phyloP scores from a whole-genome alignment of 805 yeast species.

The Zygosaccharomyces lentus region DNA sequence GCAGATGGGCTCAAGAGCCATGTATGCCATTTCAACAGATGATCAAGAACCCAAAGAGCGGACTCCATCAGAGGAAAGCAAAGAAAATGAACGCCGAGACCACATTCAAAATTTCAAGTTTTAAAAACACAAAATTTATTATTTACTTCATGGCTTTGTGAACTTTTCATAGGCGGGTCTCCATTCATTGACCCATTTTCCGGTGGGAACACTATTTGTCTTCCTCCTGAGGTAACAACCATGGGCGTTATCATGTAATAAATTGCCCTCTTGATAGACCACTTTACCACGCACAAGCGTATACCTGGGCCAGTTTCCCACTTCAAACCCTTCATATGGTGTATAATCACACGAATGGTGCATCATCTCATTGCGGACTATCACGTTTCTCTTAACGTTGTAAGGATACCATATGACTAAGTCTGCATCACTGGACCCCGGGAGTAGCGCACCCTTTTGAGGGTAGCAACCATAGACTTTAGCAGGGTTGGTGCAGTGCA shows the following conservation, averaged over 20 bases:
- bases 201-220: conserved; percentile 10
- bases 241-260: conserved; percentile 12
- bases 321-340: conserved; percentile 39
- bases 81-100: conserved; percentile 12
- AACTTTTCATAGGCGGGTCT: conserved; percentile 10
- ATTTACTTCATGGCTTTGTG: not conserved
- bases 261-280: conserved; percentile 33
- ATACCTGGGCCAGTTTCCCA: conserved; percentile 46
- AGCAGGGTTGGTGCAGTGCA: conserved; percentile 45
- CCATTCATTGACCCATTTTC: conserved; percentile 13
- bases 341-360: conserved; percentile 40
- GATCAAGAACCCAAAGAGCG: not conserved
- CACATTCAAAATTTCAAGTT: conserved; percentile 23
- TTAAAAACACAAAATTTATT: conserved; percentile 5
- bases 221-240: conserved; percentile 16
- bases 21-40: conserved; percentile 6
- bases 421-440: conserved; percentile 47
- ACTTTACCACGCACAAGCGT: conserved; percentile 40
- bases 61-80: not conserved
- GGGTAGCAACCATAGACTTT: conserved; percentile 42
- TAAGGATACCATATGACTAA: conserved; percentile 46
- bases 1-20: conserved; percentile 4
- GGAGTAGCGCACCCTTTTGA: conserved; percentile 41
- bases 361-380: conserved; percentile 29
- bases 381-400: conserved; percentile 17